These are phyloP conservation scores for Breynia disticha DNA, from an alignment of 441 rosid genomes.

Conservation along the genomic window DNA sequence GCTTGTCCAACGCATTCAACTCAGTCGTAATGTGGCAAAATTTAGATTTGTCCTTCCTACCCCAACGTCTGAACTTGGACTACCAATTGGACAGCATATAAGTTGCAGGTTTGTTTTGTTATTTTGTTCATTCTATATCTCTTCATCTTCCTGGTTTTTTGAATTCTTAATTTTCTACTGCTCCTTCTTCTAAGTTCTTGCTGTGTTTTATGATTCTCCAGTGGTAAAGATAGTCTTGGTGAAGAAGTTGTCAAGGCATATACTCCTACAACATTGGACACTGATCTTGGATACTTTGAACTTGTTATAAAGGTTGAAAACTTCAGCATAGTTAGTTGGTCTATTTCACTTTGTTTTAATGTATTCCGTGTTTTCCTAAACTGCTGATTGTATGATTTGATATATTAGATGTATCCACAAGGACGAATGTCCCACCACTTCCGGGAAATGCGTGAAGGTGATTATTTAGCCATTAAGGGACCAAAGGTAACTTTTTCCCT, in stretches of 20 bases:
- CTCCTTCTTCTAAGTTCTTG: constrained; percentile 19
- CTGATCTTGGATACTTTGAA: constrained; percentile 72
- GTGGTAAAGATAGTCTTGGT: constrained; percentile 75
- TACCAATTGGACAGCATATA: constrained; percentile 44
- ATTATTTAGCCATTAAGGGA: constrained; percentile 74
- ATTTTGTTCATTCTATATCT: constrained; percentile 2
- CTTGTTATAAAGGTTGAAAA: constrained; percentile 68
- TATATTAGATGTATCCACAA: constrained; percentile 79
- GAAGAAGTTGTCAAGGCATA: constrained; percentile 83
- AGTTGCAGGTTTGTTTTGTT: constrained; percentile 33
- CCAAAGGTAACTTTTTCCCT: constrained; percentile 56
- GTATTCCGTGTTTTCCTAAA: neutral
- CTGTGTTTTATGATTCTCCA: constrained; percentile 15
- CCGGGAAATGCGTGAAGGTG: constrained; percentile 75
- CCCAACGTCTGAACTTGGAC: constrained; percentile 35
- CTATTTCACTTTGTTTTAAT: constrained; percentile 5
- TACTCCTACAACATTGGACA: constrained; percentile 84
- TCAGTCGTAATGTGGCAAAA: constrained; percentile 43
- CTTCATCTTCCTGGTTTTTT: neutral
- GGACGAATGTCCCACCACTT: constrained; percentile 98
- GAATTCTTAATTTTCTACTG: constrained; percentile 3
- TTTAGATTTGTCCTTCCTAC: constrained; percentile 40
- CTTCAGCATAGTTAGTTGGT: neutral
- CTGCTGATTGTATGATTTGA: constrained; percentile 8
- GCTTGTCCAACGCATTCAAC: constrained; percentile 31